phyloP scores from a whole-genome alignment of 192 early-diverging fungal genomes.

The Coemansia sp. region DNA sequence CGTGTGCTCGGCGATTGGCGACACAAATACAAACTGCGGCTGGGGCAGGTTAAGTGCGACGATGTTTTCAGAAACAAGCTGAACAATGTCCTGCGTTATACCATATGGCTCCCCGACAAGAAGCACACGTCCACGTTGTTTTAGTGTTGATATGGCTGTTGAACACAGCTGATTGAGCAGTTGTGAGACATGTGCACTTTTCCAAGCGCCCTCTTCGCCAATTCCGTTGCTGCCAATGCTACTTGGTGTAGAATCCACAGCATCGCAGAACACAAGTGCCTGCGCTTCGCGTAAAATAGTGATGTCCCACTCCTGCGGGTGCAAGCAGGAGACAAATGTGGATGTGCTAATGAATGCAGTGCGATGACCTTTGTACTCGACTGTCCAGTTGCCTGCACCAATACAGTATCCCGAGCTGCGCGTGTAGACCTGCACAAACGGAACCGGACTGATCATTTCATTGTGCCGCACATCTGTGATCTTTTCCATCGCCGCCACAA shows the following conservation, averaged over 20 bases:
- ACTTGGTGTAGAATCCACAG: slow-evolving; percentile 25
- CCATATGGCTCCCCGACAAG: slow-evolving; percentile 69
- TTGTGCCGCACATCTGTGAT: slow-evolving; percentile 48
- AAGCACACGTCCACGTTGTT: slow-evolving; percentile 64
- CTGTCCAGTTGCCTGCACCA: slow-evolving; percentile 70
- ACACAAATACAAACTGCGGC: slow-evolving; percentile 68
- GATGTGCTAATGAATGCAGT: slow-evolving; percentile 51
- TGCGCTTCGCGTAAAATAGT: slow-evolving; percentile 37
- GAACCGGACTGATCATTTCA: slow-evolving; percentile 48
- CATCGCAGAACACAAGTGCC: slow-evolving; percentile 48
- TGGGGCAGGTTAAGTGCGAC: slow-evolving; percentile 57
- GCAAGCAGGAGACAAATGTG: slow-evolving; percentile 34
- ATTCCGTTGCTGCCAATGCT: slow-evolving; percentile 10
- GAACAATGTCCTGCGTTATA: slow-evolving; percentile 71
- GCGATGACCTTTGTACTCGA: slow-evolving; percentile 59
- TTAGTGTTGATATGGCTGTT: slow-evolving; percentile 46
- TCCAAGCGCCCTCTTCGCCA: slow-evolving; percentile 1
- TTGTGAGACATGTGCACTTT: slow-evolving; percentile 27
- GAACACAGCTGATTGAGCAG: slow-evolving; percentile 39
- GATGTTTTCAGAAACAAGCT: slow-evolving; percentile 57
- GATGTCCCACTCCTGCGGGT: slow-evolving; percentile 53
- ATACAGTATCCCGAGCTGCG: slow-evolving; percentile 74
- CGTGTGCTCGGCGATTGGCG: slow-evolving; percentile 71
- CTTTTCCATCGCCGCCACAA: slow-evolving; percentile 47
- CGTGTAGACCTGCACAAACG: slow-evolving; percentile 55